Evolutionary conservation across 306 rosid species (phyloP).

Genomic region (Prunus mira): DNA sequence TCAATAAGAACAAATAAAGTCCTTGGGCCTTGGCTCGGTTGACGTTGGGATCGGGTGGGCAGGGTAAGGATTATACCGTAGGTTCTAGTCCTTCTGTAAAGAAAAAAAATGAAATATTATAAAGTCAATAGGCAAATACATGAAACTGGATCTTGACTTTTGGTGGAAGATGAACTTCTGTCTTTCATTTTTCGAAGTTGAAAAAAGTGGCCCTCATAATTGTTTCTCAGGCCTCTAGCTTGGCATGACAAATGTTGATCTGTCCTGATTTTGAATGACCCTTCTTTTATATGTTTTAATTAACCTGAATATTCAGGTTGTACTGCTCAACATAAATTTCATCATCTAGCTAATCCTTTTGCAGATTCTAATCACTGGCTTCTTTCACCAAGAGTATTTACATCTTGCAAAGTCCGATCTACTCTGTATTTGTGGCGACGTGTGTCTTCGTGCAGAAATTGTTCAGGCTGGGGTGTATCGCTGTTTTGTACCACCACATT

Average conservation of each 20-base stretch:
- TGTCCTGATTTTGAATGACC: background rate
- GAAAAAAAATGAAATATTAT: no score
- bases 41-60: background rate
- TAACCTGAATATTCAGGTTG: background rate
- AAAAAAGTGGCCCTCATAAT: background rate
- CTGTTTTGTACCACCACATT: conserved; percentile 62
- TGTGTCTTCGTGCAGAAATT: conserved; percentile 49
- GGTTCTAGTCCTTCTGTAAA: background rate
- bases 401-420: conserved; percentile 65
- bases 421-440: conserved; percentile 69
- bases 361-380: conserved; percentile 82
- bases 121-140: background rate
- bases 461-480: conserved; percentile 89
- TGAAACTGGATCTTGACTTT: background rate
- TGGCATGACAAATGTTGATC: background rate
- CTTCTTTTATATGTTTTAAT: background rate
- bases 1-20: background rate
- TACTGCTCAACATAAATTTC: background rate
- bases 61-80: background rate
- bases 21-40: background rate
- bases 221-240: conserved; percentile 7
- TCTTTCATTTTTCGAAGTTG: background rate
- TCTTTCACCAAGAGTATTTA: conserved; percentile 49
- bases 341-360: conserved; percentile 14
- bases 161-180: background rate